Base-by-base conservation (phyloP, 371 early-diverging fungal genomes). In the Mucor circinelloides region DNA sequence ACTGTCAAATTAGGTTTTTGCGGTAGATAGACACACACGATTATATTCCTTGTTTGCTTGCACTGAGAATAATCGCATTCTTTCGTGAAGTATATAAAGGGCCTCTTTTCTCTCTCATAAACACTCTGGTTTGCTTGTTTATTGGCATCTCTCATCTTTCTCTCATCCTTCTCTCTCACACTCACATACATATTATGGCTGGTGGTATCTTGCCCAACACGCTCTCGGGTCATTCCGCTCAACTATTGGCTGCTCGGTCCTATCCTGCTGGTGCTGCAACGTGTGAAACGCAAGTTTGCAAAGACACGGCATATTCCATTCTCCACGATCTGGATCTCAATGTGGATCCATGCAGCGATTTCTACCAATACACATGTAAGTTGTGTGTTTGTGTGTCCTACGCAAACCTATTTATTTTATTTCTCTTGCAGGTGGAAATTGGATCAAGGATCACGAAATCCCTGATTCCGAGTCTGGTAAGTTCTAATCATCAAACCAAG, bases 341-440 rank as follows among this genome's bases (percentile, higher is more conserved):
- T 32, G 60, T 69, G 1, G 72, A 82, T 73, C 82, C 82, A 3
- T 82, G 82, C 55, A 54, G 60, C 2, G 80, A 82, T 34, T 82
- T 82, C 63, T 86, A 79, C 57, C 75, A 77, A 46, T 88, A 79
- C 60, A 67, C 84, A 13, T 88, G 89, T 88, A 83, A 61, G 36
- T 13, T 58, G 25, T 2, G n/a, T 2, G 6, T 13, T 21, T 15
- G 9, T 27, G 3, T 25, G 6, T 8, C 36, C 10, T 12, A 9
- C 34, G 8, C 6, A 6, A 34, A 36, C 36, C 13, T 2, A 36
- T 13, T 13, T 13, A 7, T 36, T 13, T 10, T 1, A 30, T 30
- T 3, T 10, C 13, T 12, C 10, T 36, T 2, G 34, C 34, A 86
- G 86, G 88, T 61, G 86, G 87, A n/a, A 73, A 72, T 10, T 88